phyloP scores from a whole-genome alignment of 108 stramenopile species.

The Halocafeteria seosinensis region DNA sequence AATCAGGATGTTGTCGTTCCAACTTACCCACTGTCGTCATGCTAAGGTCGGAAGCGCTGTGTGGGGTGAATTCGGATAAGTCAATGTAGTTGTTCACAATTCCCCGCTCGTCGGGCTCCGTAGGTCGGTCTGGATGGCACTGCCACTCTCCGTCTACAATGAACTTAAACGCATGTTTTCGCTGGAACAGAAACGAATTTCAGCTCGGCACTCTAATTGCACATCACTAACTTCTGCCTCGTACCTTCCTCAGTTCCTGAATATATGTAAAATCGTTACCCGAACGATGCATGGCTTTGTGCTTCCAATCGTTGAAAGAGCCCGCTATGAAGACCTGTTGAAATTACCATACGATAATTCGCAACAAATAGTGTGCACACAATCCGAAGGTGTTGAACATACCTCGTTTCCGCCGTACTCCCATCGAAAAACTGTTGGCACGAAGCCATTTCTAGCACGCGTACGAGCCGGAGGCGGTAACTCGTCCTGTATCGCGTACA shows the following conservation, averaged over 20 bases:
- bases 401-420: constrained; percentile 93
- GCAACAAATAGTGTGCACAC: no score
- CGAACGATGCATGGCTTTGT: constrained; percentile 94
- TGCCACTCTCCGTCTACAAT: constrained; percentile 99
- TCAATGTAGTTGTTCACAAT: constrained; percentile 98
- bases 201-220: no score
- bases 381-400: no score
- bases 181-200: no score
- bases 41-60: constrained; percentile 54
- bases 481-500: no score
- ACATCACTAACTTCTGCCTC: no score
- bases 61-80: constrained; percentile 85
- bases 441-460: no score
- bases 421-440: constrained; percentile 95
- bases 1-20: not conserved
- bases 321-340: constrained; percentile 98
- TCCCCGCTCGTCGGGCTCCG: constrained; percentile 82
- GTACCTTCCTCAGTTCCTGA: constrained; percentile 81
- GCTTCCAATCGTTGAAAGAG: constrained; percentile 91
- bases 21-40: constrained; percentile 6
- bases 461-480: no score
- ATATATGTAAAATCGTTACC: constrained; percentile 99
- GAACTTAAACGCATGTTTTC: constrained; percentile 93
- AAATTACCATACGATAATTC: no score
- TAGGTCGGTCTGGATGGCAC: constrained; percentile 52